Base-by-base conservation (phyloP, 345 rosid genomes). In the Dipteronia sinensis region DNA sequence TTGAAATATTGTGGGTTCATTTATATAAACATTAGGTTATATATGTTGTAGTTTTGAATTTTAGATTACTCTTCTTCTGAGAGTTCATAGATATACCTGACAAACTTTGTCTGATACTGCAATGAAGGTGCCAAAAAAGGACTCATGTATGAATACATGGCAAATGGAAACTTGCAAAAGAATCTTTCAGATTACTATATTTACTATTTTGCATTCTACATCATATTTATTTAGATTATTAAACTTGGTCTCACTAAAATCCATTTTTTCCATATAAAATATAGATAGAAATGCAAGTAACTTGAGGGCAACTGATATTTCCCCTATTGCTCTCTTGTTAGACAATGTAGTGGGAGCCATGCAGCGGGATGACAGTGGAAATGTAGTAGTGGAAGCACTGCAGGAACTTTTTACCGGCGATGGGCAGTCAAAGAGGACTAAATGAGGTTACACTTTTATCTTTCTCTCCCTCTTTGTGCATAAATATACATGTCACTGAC, bases 271-370 rank as follows among this genome's bases (percentile, higher is more conserved):
- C 7, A 38, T 0, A 17, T 44, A 47, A 25, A 69, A 23, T 70
- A 9, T 2, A 49, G 73, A 16, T 6, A 29, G 16, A 49, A 51
- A 49, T 23, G 73, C 20, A 70, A 7, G 0, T 16, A 25, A 1
- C 7, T 51, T 96, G 93, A 89, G 97, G 78, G 99, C 97, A 65
- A 92, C 99, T 3, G 98, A 96, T 83, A 92, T 96, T 86, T 96
- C 99, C 53, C 98, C 99, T 8, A 96, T 96, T 27, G 97, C 99
- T 19, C 95, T 96, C 59, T 88, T 96, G 80, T 94, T 98, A 55
- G 97, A 92, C 85, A 92, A 94, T 87, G 87, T 87, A 84, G 86
- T 91, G 64, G 94, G 97, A 71, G 86, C 88, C 77, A 84, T 81
- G 80, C 89, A 85, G 73, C 90, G 70, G 71, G 93, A 91, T 67